These are phyloP conservation scores for Coniochaeta ligniaria DNA, from an alignment of 2,329 filamentous ascomycete genomes.

Conservation along the genomic window DNA sequence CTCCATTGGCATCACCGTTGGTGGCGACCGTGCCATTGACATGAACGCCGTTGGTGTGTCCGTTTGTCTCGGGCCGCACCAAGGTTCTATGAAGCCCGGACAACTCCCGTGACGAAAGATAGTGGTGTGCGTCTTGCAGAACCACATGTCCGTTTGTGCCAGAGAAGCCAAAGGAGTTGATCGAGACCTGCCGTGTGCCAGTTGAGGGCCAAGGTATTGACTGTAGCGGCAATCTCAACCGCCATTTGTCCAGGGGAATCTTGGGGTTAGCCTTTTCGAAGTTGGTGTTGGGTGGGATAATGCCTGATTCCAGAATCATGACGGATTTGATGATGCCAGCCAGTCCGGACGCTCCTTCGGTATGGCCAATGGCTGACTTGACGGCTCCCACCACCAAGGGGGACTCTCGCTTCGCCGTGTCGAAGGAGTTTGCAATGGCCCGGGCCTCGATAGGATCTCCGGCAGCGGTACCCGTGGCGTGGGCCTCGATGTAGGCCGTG, in stretches of 20 bases:
- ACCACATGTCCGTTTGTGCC: conserved; percentile 22
- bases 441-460: conserved; percentile 18
- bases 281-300: conserved; percentile 11
- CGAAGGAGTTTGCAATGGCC: conserved; percentile 5
- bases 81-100: background rate
- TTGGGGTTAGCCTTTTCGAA: conserved; percentile 11
- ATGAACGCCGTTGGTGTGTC: background rate
- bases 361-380: conserved; percentile 17
- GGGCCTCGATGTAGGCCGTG: conserved; percentile 24
- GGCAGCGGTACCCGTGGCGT: conserved; percentile 29
- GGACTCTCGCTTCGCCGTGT: background rate
- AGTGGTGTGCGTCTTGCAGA: conserved; percentile 11
- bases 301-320: conserved; percentile 12
- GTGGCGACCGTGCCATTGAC: background rate
- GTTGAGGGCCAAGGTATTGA: conserved; percentile 5
- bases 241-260: conserved; percentile 9
- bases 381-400: conserved; percentile 14
- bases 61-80: background rate
- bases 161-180: conserved; percentile 23
- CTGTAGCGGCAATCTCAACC: conserved; percentile 5
- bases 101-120: background rate
- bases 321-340: conserved; percentile 15
- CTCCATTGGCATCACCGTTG: background rate
- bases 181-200: conserved; percentile 11
- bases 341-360: conserved; percentile 12